These are phyloP conservation scores for Ricinus communis DNA, from an alignment of 345 rosid species.

Conservation along the genomic window DNA sequence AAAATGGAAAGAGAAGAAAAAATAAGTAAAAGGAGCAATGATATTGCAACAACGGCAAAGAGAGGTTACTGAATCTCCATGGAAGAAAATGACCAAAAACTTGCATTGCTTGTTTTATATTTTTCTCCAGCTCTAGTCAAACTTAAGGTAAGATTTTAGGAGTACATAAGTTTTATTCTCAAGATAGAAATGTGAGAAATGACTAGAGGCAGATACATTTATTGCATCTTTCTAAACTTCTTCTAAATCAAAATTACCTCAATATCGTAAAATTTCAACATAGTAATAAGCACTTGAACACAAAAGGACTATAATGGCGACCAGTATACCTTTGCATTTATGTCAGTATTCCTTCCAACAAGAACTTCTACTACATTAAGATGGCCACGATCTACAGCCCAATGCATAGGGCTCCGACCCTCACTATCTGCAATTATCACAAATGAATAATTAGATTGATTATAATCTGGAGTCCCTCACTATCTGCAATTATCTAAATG, in stretches of 20 bases:
- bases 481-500: no score
- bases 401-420: conserved; percentile 89
- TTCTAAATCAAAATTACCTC: not conserved
- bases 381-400: conserved; percentile 97
- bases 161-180: not conserved
- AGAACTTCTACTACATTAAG: conserved; percentile 50
- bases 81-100: not conserved
- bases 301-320: not conserved
- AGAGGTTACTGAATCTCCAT: not conserved
- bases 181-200: not conserved
- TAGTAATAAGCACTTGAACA: not conserved
- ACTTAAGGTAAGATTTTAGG: not conserved
- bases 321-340: conserved; percentile 68
- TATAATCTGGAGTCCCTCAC: no score
- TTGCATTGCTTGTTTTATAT: not conserved
- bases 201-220: not conserved
- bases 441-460: not conserved
- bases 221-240: not conserved
- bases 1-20: not conserved
- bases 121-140: not conserved
- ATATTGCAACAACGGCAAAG: not conserved
- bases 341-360: conserved; percentile 60
- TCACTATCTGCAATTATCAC: conserved; percentile 69
- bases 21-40: conserved; percentile 2
- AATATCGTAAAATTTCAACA: not conserved